Evolutionary conservation across 345 rosid species (phyloP).

Genomic region (Syzygium aqueum): DNA sequence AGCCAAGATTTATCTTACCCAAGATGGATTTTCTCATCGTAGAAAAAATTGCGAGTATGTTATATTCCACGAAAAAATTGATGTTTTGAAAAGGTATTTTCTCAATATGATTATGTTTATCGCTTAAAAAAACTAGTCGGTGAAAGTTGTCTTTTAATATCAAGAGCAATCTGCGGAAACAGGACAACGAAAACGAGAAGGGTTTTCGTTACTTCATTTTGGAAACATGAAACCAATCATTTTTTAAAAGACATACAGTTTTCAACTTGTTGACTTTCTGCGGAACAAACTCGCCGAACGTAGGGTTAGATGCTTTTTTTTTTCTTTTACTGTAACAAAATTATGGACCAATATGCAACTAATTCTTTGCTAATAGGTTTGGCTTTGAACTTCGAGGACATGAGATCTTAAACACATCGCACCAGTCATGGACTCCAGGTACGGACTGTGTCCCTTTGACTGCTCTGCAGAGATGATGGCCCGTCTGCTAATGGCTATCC

Average conservation of each 20-base stretch:
- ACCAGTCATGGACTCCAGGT: neutral
- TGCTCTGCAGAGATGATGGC: neutral
- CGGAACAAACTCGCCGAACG: too few relatives aligned
- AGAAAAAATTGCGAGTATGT: neutral
- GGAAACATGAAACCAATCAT: too few relatives aligned
- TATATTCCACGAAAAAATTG: neutral
- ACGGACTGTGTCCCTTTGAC: neutral
- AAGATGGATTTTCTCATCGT: neutral
- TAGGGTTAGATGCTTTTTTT: too few relatives aligned
- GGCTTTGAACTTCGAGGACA: neutral
- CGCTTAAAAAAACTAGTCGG: neutral
- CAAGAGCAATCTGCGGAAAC: neutral
- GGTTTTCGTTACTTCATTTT: too few relatives aligned
- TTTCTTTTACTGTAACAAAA: neutral
- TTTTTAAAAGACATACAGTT: too few relatives aligned
- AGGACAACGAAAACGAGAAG: too few relatives aligned
- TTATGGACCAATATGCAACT: neutral
- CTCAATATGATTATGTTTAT: neutral
- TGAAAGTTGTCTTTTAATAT: neutral
- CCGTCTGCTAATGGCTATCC: neutral
- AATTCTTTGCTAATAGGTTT: neutral
- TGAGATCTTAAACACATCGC: neutral
- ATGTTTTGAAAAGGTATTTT: neutral
- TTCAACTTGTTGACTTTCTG: too few relatives aligned
- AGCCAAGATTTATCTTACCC: neutral